Evolutionary conservation across 2,329 filamentous ascomycete genomes (phyloP).

Genomic region (Xylariaceae sp.): DNA sequence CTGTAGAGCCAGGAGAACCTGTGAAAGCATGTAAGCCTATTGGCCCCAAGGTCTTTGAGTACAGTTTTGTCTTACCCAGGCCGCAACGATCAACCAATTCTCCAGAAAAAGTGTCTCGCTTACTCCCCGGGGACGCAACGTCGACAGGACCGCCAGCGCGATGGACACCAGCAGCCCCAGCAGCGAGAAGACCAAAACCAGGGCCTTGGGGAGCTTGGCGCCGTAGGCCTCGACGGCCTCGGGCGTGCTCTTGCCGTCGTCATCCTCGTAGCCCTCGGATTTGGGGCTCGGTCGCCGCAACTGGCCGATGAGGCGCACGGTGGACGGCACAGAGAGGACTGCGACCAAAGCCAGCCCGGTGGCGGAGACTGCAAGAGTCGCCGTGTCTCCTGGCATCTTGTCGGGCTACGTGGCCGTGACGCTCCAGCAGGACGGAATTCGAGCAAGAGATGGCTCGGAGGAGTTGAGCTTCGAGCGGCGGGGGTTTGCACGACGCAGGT

Average conservation of each 20-base stretch:
- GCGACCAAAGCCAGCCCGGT: slow-evolving; percentile 18
- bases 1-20: slow-evolving; percentile 48
- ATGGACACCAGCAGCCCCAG: slow-evolving; percentile 49
- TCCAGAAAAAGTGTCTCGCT: slow-evolving; percentile 38
- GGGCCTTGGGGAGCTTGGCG: slow-evolving; percentile 46
- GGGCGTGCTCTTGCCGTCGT: slow-evolving; percentile 60
- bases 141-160: slow-evolving; percentile 46
- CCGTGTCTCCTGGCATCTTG: no score
- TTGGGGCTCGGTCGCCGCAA: slow-evolving; percentile 14
- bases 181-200: slow-evolving; percentile 46
- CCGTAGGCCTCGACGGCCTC: slow-evolving; percentile 58
- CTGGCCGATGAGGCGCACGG: slow-evolving; percentile 13
- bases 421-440: no score
- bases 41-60: slow-evolving; percentile 8
- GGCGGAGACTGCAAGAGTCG: no score
- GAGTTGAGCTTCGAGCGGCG: no score
- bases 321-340: slow-evolving; percentile 17
- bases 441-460: no score
- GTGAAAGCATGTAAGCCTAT: slow-evolving; percentile 12
- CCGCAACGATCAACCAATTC: slow-evolving; percentile 51
- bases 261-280: slow-evolving; percentile 55
- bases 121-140: slow-evolving; percentile 23
- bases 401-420: no score
- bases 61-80: slow-evolving; percentile 49
- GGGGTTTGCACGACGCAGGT: no score